Percentiles rank a stretch among this genome's conserved stretches.
Evolutionary conservation across 305 asterid species (phyloP).

Genomic region (Rubia peregrina): DNA sequence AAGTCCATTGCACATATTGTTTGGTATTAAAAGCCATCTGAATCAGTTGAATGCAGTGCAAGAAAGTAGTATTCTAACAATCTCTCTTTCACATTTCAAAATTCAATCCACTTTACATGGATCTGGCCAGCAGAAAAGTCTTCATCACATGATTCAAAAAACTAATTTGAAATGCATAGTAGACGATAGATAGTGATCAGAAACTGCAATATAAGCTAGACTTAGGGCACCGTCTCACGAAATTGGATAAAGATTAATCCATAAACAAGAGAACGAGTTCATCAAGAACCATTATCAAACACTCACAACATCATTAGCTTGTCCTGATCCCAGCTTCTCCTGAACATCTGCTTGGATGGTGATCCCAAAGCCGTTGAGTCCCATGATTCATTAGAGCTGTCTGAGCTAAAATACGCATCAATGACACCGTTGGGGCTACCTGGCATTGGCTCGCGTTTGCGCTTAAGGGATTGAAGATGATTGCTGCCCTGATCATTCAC

Average conservation of each 20-base stretch:
- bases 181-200: conserved; percentile 27
- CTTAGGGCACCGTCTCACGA: conserved; percentile 38
- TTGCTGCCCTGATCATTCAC: conserved; percentile 26
- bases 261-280: conserved; percentile 32
- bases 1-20: neutral
- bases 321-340: conserved; percentile 56
- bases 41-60: conserved; percentile 16
- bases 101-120: conserved; percentile 47
- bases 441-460: conserved; percentile 46
- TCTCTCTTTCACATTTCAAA: conserved; percentile 32
- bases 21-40: neutral
- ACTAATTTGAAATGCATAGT: conserved; percentile 30
- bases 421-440: conserved; percentile 80
- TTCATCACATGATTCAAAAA: conserved; percentile 31
- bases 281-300: conserved; percentile 32
- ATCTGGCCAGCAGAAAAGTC: conserved; percentile 34
- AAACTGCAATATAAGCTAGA: conserved; percentile 27
- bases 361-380: conserved; percentile 38
- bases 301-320: conserved; percentile 47
- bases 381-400: conserved; percentile 84
- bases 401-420: conserved; percentile 78
- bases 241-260: conserved; percentile 34
- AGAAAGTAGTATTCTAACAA: conserved; percentile 23
- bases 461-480: conserved; percentile 37
- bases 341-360: conserved; percentile 47